A percentile compares a stretch with the other conserved stretches of the same genome.
Evolutionary conservation across 805 yeast species (phyloP).

Genomic region (Yueomyces sinensis): DNA sequence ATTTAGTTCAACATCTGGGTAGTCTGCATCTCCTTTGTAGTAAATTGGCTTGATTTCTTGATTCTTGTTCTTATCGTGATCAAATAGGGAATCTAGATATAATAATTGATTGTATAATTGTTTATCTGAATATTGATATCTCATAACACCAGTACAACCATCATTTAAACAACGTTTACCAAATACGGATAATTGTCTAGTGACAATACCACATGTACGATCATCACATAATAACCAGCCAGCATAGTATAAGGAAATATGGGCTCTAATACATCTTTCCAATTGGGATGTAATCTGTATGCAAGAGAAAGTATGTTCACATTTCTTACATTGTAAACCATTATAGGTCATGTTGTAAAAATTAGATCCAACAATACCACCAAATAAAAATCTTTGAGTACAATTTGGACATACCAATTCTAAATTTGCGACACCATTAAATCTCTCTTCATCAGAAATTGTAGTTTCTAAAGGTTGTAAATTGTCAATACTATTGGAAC

Average conservation of each 20-base stretch:
- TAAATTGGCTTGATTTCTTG: slow-evolving; percentile 42
- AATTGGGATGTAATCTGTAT: slow-evolving; percentile 56
- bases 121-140: slow-evolving; percentile 62
- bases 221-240: slow-evolving; percentile 84
- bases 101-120: slow-evolving; percentile 76
- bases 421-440: slow-evolving; percentile 47
- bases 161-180: slow-evolving; percentile 66
- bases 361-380: slow-evolving; percentile 57
- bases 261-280: slow-evolving; percentile 56
- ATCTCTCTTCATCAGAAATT: slow-evolving; percentile 70
- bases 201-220: slow-evolving; percentile 59
- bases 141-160: slow-evolving; percentile 66
- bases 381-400: slow-evolving; percentile 46
- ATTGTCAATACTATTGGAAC: slow-evolving; percentile 24
- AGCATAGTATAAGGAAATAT: slow-evolving; percentile 68
- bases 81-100: slow-evolving; percentile 68
- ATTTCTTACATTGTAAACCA: slow-evolving; percentile 60
- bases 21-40: slow-evolving; percentile 22
- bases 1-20: slow-evolving; percentile 21
- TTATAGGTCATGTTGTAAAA: slow-evolving; percentile 47
- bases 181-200: slow-evolving; percentile 79
- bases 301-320: slow-evolving; percentile 38
- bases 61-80: slow-evolving; percentile 61
- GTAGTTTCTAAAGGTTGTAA: slow-evolving; percentile 71
- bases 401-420: slow-evolving; percentile 47